Evolutionary conservation across 306 rosid genomes (phyloP).

Genomic region (Medicago lupulina): DNA sequence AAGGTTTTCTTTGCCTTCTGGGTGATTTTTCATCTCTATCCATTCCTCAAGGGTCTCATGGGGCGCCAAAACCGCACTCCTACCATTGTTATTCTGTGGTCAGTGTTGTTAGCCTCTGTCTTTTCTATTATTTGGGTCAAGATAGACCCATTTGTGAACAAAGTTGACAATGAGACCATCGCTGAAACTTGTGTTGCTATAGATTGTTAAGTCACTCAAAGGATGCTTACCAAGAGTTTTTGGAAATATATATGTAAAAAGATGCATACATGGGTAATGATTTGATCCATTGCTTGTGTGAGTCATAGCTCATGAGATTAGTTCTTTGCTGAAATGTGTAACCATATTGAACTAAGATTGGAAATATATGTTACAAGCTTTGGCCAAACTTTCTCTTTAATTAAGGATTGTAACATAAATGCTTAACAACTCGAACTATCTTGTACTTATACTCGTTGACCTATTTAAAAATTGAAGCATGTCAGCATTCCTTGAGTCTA

Average conservation of each 20-base stretch:
- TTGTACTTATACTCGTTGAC: background rate
- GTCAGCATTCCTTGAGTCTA: background rate
- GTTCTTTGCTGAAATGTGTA: constrained; percentile 36
- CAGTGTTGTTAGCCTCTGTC: constrained; percentile 95
- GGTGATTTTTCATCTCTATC: constrained; percentile 96
- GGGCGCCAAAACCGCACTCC: constrained; percentile 98
- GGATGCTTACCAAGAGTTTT: constrained; percentile 32
- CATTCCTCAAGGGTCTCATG: constrained; percentile 98
- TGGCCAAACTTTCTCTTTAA: background rate
- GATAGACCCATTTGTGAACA: constrained; percentile 84
- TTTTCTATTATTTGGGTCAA: constrained; percentile 95
- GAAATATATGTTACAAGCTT: constrained; percentile 21
- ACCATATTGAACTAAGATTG: constrained; percentile 39
- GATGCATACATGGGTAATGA: constrained; percentile 24
- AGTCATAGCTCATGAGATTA: background rate
- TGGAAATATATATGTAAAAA: constrained; percentile 14
- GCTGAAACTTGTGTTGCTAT: constrained; percentile 71
- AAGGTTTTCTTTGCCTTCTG: constrained; percentile 95
- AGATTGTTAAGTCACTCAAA: constrained; percentile 68
- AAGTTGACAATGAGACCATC: constrained; percentile 59
- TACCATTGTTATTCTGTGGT: constrained; percentile 91
- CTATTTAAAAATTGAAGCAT: constrained; percentile 1
- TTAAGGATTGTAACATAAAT: too few relatives aligned
- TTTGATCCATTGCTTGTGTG: constrained; percentile 35
- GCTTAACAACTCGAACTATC: background rate